Conservation (phyloP, 768 basidiomycete genomes). For the Russula ochroleuca region DNA sequence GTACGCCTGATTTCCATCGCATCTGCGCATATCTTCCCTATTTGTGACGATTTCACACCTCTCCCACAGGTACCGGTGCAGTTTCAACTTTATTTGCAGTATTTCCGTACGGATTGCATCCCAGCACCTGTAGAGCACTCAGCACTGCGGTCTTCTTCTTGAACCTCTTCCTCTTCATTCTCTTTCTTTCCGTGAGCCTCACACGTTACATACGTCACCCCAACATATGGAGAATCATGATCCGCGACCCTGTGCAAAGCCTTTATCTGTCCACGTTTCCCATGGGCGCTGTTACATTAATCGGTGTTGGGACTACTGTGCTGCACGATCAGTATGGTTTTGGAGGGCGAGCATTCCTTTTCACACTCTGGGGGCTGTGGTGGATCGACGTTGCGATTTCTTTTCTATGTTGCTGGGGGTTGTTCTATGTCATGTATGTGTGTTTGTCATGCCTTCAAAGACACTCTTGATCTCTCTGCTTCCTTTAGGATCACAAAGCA, state of each 20-base stretch:
- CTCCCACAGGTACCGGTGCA: slow-evolving; percentile 43
- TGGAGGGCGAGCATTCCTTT: slow-evolving; percentile 51
- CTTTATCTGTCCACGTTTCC: slow-evolving; percentile 48
- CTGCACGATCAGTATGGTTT: slow-evolving; percentile 44
- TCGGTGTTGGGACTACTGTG: slow-evolving; percentile 46
- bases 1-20: slow-evolving; percentile 30
- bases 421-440: slow-evolving; percentile 62
- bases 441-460: neutral
- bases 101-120: slow-evolving; percentile 51
- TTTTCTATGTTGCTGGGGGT: slow-evolving; percentile 53
- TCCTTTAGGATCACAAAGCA: slow-evolving; percentile 35
- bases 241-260: slow-evolving; percentile 48
- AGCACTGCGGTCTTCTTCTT: slow-evolving; percentile 55
- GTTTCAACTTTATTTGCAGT: slow-evolving; percentile 52
- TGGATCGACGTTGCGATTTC: slow-evolving; percentile 61
- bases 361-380: slow-evolving; percentile 60
- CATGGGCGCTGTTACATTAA: slow-evolving; percentile 59
- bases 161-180: slow-evolving; percentile 37
- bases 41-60: neutral
- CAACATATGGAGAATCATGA: slow-evolving; percentile 44
- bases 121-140: slow-evolving; percentile 40
- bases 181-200: slow-evolving; percentile 44
- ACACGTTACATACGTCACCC: slow-evolving; percentile 54
- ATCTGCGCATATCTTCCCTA: neutral
- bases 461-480: neutral